Base-by-base conservation (phyloP, 2,329 filamentous ascomycete genomes). In the Fonsecaea multimorphosa region DNA sequence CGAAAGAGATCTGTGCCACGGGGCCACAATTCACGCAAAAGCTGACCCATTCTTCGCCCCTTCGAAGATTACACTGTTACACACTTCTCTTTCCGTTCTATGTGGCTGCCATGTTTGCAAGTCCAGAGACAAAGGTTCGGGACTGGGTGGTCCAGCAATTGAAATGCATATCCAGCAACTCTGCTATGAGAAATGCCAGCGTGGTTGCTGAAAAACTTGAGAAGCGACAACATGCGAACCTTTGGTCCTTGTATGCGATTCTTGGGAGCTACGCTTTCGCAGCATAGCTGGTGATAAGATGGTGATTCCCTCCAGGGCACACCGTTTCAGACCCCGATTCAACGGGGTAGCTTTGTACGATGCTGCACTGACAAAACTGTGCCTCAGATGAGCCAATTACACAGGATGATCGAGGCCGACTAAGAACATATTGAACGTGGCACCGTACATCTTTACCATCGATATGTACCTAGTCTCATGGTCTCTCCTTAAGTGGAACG, bases 1-100 rank as follows among this genome's bases (percentile, higher is more conserved):
- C 73, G 1, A 58, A 60, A 16, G 74, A 78, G n/a, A 74, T 78
- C 12, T 76, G 73, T 53, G 74, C 75, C 16, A 70, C 72, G 9
- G 72, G 73, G 3, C 74, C 75, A 6, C 76, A 77, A 54, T 76
- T 74, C 68, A 73, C 59, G 8, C 31, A 32, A 14, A 29, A 22
- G 22, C 51, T 27, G 1, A 58, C 51, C 19, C 36, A 62, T 8
- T 53, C 58, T 22, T 61, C 68, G 1, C 52, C 63, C 4, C 3
- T 57, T 14, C 62, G 64, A 12, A 67, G 62, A 34, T 19, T 67
- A 14, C 67, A 63, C 32, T 71, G 68, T 53, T 72, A 71, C 53
- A 70, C 71, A 2, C 65, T 73, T 3, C 58, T 73, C 14, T 72
- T 70, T 29, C 72, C 71, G 4, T 65, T 71, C 22, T 73, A 72